phyloP scores from a whole-genome alignment of 768 basidiomycete species.

The Russula griseocarnosa region DNA sequence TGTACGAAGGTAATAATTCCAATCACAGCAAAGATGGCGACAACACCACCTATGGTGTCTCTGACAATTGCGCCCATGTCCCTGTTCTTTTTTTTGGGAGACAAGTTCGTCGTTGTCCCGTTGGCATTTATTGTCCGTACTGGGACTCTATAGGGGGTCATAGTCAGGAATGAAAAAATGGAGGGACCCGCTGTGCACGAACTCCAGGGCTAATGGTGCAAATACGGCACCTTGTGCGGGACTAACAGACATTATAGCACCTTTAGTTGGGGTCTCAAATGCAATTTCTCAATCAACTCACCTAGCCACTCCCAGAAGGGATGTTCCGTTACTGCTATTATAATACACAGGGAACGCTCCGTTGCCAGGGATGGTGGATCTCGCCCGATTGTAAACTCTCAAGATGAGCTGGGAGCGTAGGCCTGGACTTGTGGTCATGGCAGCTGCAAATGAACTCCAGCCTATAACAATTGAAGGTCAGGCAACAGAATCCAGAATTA shows the following conservation, averaged over 20 bases:
- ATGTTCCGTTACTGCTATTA: neutral
- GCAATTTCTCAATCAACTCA: neutral
- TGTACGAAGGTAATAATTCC: constrained; percentile 4
- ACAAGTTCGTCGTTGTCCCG: too few relatives aligned
- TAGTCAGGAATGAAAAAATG: neutral
- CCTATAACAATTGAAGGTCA: constrained; percentile 14
- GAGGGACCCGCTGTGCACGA: neutral
- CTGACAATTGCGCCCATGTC: constrained; percentile 19
- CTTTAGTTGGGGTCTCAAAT: neutral
- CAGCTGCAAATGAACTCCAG: constrained; percentile 18
- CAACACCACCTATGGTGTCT: constrained; percentile 22
- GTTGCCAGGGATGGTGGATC: neutral
- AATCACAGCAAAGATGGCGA: neutral
- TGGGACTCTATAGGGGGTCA: neutral
- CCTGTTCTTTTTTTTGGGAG: neutral
- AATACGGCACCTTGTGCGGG: constrained; percentile 30
- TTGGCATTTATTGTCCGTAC: neutral
- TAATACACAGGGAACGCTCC: constrained; percentile 14
- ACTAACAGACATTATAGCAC: constrained; percentile 6
- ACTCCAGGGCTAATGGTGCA: constrained; percentile 30
- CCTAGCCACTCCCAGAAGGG: constrained; percentile 13
- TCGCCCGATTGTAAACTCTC: constrained; percentile 4
- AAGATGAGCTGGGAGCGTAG: constrained; percentile 10
- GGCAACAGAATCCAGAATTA: neutral
- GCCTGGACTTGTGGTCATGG: neutral